These are phyloP conservation scores for Auricularia cornea DNA, from an alignment of 768 basidiomycete species.

Conservation along the genomic window DNA sequence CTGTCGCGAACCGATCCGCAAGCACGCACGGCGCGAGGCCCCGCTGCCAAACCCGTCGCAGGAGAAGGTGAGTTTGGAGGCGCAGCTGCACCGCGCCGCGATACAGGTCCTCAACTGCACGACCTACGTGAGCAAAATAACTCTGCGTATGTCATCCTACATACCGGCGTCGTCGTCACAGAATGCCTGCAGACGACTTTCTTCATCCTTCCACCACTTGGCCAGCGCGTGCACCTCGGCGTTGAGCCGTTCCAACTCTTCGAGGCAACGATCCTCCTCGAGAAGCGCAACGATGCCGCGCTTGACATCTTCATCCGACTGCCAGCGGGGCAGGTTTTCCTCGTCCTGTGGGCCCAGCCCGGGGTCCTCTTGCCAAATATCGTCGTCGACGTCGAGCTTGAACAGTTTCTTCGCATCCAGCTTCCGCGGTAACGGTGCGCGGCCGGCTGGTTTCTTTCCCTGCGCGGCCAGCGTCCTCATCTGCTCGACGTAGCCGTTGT, in stretches of 20 bases:
- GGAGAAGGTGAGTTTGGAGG: not conserved
- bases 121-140: not conserved
- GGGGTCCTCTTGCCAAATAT: constrained; percentile 3
- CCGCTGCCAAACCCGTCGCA: not conserved
- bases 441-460: not conserved
- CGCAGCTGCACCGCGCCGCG: not conserved
- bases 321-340: not conserved
- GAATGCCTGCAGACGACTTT: not conserved
- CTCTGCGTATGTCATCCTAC: not conserved
- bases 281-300: not conserved
- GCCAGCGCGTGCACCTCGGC: not conserved
- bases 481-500: not conserved
- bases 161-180: not conserved
- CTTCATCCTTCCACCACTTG: not conserved
- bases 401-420: not conserved
- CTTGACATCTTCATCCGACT: not conserved
- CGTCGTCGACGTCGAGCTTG: not conserved
- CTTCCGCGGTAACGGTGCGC: not conserved
- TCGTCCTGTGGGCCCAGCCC: not conserved
- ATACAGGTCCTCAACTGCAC: not conserved
- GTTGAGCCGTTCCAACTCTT: not conserved
- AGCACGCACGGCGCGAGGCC: not conserved
- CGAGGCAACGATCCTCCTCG: not conserved
- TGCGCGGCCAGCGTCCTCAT: not conserved
- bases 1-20: not conserved